Evolutionary conservation across 768 basidiomycete species (phyloP), one percentile per base, ranked within the genome.

Genomic region (Leccinum broughii): DNA sequence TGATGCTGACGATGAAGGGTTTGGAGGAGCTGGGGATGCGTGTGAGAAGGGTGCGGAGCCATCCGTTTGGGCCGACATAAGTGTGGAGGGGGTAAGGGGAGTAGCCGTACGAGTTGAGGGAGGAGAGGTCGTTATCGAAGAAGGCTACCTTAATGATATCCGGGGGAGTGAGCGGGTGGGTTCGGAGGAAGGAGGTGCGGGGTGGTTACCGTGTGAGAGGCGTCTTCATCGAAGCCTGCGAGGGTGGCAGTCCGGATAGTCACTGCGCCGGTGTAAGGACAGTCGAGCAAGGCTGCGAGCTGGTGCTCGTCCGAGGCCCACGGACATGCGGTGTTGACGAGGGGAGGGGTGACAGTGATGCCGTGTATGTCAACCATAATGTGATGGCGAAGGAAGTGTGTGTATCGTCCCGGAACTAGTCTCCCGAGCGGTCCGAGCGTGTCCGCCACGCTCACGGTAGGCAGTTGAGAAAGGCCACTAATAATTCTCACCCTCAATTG

Each of bases 71-170:
- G 11, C 69, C 69, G 49, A 92, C 70, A 75, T 93, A 95, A 24
- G 69, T 64, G 17, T 77, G 67, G 49, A 95, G 80, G 6, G 89
- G 84, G 66, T 37, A 6, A 39, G 92, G 92, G 9, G 91, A 93
- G 75, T 93, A 95, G 24, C 93, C 92, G 72, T 91, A 95, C 0
- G 88, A 89, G 70, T 95, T 95, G 61, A 92, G 68, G 15, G 92
- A 85, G n/a, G 89, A 80, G 39, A 80, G 64, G 9, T 77, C 67
- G 14, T 76, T 75, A 41, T 72, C 75, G 50, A 83, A 62, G 64
- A 92, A 89, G 15, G 81, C 83, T 51, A 89, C 87, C 89, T 91
- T 53, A 26, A 26, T 26, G 26, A 26, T 26, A 26, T 26, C 26
- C 22, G 46, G 57, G 35, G n/a, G n/a, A 57, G 44, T 66, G 1